phyloP scores from a whole-genome alignment of 257 asterid species.

The Plantago ovata region DNA sequence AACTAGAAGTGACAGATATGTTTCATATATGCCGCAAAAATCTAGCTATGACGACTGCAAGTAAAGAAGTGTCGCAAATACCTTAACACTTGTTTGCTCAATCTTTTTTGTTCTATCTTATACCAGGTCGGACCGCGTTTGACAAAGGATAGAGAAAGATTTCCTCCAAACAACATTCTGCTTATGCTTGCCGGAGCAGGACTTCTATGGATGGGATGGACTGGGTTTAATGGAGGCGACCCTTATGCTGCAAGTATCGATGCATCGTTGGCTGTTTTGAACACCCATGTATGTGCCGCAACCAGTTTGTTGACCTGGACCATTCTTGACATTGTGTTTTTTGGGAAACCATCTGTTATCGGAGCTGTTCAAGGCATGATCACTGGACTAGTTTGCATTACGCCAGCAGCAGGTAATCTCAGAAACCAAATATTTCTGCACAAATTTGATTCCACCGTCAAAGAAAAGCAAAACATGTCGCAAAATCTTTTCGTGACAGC shows the following conservation, averaged over 20 bases:
- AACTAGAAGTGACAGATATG: too few relatives aligned
- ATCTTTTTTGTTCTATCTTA: neutral
- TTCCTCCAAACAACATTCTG: conserved; percentile 65
- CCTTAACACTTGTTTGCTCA: too few relatives aligned
- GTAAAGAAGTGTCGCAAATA: too few relatives aligned
- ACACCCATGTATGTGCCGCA: conserved; percentile 64
- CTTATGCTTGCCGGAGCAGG: conserved; percentile 73
- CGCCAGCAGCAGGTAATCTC: conserved; percentile 57
- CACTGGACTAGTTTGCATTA: conserved; percentile 61
- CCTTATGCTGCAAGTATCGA: conserved; percentile 58
- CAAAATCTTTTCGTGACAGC: too few relatives aligned
- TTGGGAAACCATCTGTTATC: conserved; percentile 53
- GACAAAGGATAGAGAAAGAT: conserved; percentile 59
- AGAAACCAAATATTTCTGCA: neutral
- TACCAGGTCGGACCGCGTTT: conserved; percentile 64
- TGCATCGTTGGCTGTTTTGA: conserved; percentile 59
- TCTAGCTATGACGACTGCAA: too few relatives aligned
- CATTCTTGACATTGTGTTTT: conserved; percentile 41
- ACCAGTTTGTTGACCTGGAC: conserved; percentile 65
- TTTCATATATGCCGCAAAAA: too few relatives aligned
- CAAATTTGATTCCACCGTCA: neutral
- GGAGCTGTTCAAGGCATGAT: conserved; percentile 76
- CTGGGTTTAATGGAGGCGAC: conserved; percentile 75
- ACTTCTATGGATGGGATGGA: conserved; percentile 77
- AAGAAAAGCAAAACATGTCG: too few relatives aligned